Evolutionary conservation across 345 rosid genomes (phyloP).

Genomic region (Balakata baccata): DNA sequence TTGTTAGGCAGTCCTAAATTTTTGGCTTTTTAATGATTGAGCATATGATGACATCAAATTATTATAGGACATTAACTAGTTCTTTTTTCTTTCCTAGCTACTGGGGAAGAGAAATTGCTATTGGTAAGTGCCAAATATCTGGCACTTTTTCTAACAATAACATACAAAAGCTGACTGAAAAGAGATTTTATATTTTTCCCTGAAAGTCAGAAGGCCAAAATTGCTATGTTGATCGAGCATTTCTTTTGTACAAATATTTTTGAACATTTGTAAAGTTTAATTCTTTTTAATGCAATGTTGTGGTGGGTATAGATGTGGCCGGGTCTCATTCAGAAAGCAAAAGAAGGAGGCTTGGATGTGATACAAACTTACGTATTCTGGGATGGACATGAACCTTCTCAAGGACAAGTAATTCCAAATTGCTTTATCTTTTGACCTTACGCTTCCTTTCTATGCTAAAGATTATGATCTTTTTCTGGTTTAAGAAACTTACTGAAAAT

Average conservation of each 20-base stretch:
- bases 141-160: background rate
- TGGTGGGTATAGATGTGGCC: constrained; percentile 80
- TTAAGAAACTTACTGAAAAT: background rate
- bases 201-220: no score
- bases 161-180: no score
- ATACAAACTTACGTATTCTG: constrained; percentile 90
- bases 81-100: background rate
- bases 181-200: no score
- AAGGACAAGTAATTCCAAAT: constrained; percentile 54
- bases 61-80: background rate
- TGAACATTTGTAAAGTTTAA: background rate
- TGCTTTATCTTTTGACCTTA: background rate
- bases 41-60: background rate
- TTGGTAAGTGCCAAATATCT: background rate
- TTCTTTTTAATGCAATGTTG: background rate
- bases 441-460: no score
- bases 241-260: background rate
- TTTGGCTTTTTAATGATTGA: background rate
- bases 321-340: constrained; percentile 79
- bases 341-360: constrained; percentile 90
- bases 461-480: background rate
- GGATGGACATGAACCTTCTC: constrained; percentile 94
- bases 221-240: background rate
- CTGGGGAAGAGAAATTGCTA: constrained; percentile 10
- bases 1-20: background rate